phyloP scores from a whole-genome alignment of 2,329 filamentous ascomycete species.

The Colletotrichum coccodes region DNA sequence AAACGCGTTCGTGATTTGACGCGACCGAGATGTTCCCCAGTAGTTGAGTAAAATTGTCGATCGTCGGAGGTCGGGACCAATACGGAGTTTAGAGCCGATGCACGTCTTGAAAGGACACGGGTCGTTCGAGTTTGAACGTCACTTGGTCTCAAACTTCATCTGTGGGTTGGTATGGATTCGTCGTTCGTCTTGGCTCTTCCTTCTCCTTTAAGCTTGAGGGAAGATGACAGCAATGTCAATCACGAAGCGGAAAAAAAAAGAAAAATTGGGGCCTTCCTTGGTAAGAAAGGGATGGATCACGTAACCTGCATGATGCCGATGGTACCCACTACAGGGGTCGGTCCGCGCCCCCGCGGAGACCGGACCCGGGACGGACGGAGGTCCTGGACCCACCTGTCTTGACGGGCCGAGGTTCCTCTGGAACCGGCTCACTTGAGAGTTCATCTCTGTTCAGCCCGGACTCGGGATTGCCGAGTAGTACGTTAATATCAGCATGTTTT shows the following conservation, averaged over 20 bases:
- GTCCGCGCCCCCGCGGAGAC: background rate
- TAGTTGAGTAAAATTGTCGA: background rate
- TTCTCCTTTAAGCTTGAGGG: background rate
- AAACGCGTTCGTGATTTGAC: background rate
- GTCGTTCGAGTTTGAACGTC: background rate
- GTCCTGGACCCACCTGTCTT: background rate
- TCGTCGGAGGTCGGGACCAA: background rate
- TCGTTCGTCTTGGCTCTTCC: slow-evolving; percentile 8
- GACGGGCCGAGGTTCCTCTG: background rate
- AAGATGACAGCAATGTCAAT: background rate
- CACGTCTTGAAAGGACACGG: background rate
- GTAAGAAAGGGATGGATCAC: background rate
- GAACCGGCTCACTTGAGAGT: background rate
- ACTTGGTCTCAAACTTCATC: background rate
- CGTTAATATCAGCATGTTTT: too few relatives aligned
- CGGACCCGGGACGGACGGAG: background rate
- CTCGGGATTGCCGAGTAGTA: background rate
- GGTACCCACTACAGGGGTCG: background rate
- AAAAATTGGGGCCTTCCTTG: background rate
- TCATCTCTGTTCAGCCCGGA: background rate
- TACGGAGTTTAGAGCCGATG: background rate
- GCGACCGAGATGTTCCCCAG: slow-evolving; percentile 1
- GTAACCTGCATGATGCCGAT: background rate
- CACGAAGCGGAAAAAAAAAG: background rate
- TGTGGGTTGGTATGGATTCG: background rate